Evolutionary conservation across 257 asterid genomes (phyloP).

Genomic region (Petunia axillaris): DNA sequence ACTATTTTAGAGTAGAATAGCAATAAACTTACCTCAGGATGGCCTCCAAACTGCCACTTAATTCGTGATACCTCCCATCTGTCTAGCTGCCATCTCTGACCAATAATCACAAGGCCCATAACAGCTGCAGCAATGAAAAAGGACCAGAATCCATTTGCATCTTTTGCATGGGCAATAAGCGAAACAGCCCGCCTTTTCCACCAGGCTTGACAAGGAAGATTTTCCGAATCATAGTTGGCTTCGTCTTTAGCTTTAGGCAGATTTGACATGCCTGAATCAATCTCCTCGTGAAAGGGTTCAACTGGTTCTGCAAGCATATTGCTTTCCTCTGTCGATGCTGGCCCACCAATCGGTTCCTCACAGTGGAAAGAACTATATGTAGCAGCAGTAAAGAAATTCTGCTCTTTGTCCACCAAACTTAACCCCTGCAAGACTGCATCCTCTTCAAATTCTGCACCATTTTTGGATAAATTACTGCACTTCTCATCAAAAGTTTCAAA

Average conservation of each 20-base stretch:
- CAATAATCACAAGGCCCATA: conserved; percentile 82
- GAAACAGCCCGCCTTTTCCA: conserved; percentile 81
- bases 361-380: conserved; percentile 43
- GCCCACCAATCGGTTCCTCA: conserved; percentile 41
- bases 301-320: conserved; percentile 36
- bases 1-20: background rate
- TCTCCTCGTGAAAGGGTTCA: conserved; percentile 38
- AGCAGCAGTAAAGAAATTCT: conserved; percentile 42
- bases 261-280: conserved; percentile 43
- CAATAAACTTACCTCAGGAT: conserved; percentile 54
- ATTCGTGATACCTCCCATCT: conserved; percentile 71
- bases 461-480: conserved; percentile 35
- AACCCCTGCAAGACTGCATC: conserved; percentile 40
- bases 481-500: conserved; percentile 44
- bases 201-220: conserved; percentile 88
- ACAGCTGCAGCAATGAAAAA: conserved; percentile 81
- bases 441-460: conserved; percentile 45
- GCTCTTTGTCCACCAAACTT: conserved; percentile 50
- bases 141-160: conserved; percentile 83
- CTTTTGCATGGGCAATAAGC: conserved; percentile 73
- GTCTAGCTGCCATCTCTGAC: conserved; percentile 81
- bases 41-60: conserved; percentile 55
- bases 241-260: conserved; percentile 42
- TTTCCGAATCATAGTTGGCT: conserved; percentile 44
- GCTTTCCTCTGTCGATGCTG: conserved; percentile 41